Evolutionary conservation across 2,329 filamentous ascomycete species (phyloP).

Genomic region (Diaporthe velutina): DNA sequence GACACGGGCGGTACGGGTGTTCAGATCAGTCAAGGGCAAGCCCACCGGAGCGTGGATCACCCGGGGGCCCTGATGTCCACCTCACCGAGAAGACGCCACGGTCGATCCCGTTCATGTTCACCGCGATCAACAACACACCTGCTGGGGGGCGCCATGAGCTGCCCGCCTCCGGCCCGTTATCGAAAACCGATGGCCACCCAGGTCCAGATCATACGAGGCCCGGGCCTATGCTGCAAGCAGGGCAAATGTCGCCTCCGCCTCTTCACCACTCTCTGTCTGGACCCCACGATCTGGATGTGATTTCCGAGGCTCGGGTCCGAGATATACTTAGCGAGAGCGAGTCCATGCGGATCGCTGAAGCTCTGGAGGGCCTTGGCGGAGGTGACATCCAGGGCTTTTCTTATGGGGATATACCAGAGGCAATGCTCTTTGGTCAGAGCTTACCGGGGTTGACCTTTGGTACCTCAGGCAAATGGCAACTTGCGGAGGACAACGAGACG

Average conservation of each 20-base stretch:
- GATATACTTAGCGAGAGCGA: constrained; percentile 39
- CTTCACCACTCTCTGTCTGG: constrained; percentile 5
- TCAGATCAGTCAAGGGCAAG: constrained; percentile 47
- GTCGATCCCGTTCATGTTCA: constrained; percentile 52
- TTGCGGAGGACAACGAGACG: constrained; percentile 20
- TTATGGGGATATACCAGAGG: constrained; percentile 34
- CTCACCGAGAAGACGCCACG: constrained; percentile 44
- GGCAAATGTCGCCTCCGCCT: constrained; percentile 53
- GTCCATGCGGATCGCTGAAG: constrained; percentile 42
- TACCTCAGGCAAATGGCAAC: not conserved
- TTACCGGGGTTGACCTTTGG: constrained; percentile 22
- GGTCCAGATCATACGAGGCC: not conserved
- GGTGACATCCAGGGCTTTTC: constrained; percentile 39
- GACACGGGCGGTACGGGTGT: constrained; percentile 36
- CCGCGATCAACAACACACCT: constrained; percentile 52
- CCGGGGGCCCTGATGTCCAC: constrained; percentile 45
- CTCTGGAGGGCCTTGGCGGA: constrained; percentile 41
- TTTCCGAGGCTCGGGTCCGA: not conserved
- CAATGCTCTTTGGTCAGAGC: constrained; percentile 27
- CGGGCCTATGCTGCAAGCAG: not conserved
- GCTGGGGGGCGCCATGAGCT: constrained; percentile 3
- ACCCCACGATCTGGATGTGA: constrained; percentile 1
- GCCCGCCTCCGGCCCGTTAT: not conserved
- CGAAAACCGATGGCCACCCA: not conserved
- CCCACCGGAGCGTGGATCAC: constrained; percentile 48